phyloP scores from a whole-genome alignment of 1,139 yeast genomes.

The Arxiozyma heterogenica region DNA sequence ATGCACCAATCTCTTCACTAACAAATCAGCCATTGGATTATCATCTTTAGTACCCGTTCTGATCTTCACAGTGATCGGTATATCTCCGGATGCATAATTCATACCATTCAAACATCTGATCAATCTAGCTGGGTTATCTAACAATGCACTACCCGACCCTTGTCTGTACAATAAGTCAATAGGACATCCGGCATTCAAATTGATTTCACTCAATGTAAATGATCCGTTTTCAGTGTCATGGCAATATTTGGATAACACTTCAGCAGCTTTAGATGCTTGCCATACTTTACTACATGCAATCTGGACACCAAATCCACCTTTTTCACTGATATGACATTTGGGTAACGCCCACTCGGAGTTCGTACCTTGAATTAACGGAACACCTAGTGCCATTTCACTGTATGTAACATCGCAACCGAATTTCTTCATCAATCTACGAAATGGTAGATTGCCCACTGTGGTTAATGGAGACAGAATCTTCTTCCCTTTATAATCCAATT shows the following conservation, averaged over 20 bases:
- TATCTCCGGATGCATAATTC: conserved; percentile 80
- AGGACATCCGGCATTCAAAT: conserved; percentile 95
- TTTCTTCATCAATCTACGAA: conserved; percentile 82
- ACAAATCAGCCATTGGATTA: conserved; percentile 73
- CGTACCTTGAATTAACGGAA: conserved; percentile 81
- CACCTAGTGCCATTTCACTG: conserved; percentile 82
- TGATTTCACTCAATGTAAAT: conserved; percentile 55
- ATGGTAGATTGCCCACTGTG: conserved; percentile 95
- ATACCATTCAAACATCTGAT: conserved; percentile 74
- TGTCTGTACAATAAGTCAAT: conserved; percentile 83
- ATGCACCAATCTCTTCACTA: conserved; percentile 59
- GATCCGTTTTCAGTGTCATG: background rate
- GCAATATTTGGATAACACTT: conserved; percentile 43
- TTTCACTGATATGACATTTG: conserved; percentile 73
- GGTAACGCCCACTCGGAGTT: conserved; percentile 97
- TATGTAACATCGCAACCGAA: conserved; percentile 91
- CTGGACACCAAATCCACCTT: conserved; percentile 89
- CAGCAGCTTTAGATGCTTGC: conserved; percentile 90
- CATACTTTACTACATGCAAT: conserved; percentile 86
- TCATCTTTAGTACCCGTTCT: conserved; percentile 85
- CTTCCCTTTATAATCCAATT: conserved; percentile 55
- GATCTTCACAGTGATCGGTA: conserved; percentile 85
- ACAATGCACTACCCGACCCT: conserved; percentile 91
- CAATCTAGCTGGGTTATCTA: conserved; percentile 82
- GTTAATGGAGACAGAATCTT: conserved; percentile 92